Base-by-base conservation (phyloP, 495 filamentous ascomycete species). In the Lepidopterella palustris region DNA sequence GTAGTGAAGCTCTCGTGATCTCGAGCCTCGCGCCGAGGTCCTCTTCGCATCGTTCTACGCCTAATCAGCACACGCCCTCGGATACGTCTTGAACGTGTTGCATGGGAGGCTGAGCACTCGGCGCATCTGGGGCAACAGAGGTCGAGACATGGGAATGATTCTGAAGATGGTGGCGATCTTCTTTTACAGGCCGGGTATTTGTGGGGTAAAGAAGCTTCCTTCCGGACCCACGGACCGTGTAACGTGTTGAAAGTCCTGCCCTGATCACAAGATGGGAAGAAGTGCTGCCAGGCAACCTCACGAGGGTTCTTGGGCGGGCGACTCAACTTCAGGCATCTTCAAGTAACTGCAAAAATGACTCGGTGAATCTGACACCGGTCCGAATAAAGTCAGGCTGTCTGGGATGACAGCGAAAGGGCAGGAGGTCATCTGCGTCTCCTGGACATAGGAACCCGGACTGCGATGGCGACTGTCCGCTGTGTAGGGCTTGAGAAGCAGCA, bases 171-270 rank as follows among this genome's bases (percentile, higher is more conserved):
- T 40, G 18, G 51, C 51, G 51, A 40, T 54, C 28, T 32, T 50
- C 47, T 26, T 29, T 47, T 23, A 25, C 24, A 35, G 13, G 35
- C 49, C 63, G 63, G 63, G 48, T 66, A 62, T 62, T 58, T 62
- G 55, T 65, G 50, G 53, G 54, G 24, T 49, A 29, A 15, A 56
- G 55, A 60, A 42, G 49, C 57, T 45, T 50, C 40, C 24, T 55
- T 25, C 59, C 63, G 63, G 63, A 51, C 42, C 51, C 55, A 45
- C 63, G 63, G 63, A 47, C 63, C 63, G 63, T 52, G 50, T 40
- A 55, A 62, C 40, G 35, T 20, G 8, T 49, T 29, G 26, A 58
- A 55, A 58, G 45, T 25, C 24, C 23, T 57, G 42, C 27, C 25
- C 27, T n/a, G 28, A 53, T 64, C 61, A 60, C 61, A 56, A 53